A percentile compares a stretch with the other conserved stretches of the same genome.
These are phyloP conservation scores for Metschnikowia lachancei DNA, from an alignment of 805 yeast genomes.

Conservation along the genomic window DNA sequence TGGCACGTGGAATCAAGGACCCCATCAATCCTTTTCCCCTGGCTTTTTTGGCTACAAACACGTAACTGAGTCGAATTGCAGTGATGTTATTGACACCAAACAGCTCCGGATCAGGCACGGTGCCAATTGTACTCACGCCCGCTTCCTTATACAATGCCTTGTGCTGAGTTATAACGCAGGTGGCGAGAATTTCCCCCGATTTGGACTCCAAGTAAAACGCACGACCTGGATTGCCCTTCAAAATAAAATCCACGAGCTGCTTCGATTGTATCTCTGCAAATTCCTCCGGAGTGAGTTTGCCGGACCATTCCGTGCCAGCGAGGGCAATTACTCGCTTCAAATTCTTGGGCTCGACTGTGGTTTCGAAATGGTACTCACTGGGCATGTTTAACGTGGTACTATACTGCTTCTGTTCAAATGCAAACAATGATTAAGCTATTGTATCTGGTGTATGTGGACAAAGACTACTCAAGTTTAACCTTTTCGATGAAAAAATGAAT, in stretches of 20 bases:
- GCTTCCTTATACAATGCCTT: constrained; percentile 32
- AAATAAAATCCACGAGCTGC: constrained; percentile 13
- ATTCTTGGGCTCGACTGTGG: constrained; percentile 25
- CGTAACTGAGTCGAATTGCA: constrained; percentile 26
- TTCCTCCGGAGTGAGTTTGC: constrained; percentile 20
- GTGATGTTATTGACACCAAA: constrained; percentile 36
- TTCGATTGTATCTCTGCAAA: constrained; percentile 24
- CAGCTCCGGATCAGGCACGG: constrained; percentile 29
- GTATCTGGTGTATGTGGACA: no score
- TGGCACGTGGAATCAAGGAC: constrained; percentile 26
- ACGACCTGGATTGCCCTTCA: constrained; percentile 22
- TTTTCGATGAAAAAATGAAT: no score
- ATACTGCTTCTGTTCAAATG: no score
- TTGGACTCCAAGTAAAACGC: constrained; percentile 29
- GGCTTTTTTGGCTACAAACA: constrained; percentile 27
- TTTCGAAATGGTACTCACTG: constrained; percentile 14
- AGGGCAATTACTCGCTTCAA: constrained; percentile 23
- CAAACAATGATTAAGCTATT: no score
- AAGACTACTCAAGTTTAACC: no score
- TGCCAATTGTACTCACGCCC: constrained; percentile 22
- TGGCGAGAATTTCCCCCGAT: constrained; percentile 23
- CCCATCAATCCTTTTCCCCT: constrained; percentile 32
- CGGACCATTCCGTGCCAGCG: constrained; percentile 28
- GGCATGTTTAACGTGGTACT: constrained; percentile 8
- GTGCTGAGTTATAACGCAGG: constrained; percentile 23